These are phyloP conservation scores for Berberis thunbergii DNA, from an alignment of 164 flowering plant genomes.

Conservation along the genomic window DNA sequence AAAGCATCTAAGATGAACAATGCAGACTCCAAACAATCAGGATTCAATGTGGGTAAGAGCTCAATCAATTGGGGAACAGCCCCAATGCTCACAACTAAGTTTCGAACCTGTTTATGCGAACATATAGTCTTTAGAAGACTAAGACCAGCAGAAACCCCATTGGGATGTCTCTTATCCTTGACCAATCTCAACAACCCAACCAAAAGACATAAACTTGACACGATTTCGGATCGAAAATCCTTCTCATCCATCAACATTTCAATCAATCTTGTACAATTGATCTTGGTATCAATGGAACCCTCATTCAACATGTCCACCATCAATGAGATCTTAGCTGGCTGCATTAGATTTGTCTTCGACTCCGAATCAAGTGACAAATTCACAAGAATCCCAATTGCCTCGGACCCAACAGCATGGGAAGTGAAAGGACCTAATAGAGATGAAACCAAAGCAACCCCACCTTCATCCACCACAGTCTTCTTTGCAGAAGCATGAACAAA, in stretches of 20 bases:
- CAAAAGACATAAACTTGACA: slow-evolving; percentile 69
- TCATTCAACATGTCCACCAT: slow-evolving; percentile 83
- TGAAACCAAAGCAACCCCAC: slow-evolving; percentile 50
- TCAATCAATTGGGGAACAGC: slow-evolving; percentile 67
- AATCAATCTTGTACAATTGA: slow-evolving; percentile 60
- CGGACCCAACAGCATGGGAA: slow-evolving; percentile 82
- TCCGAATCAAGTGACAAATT: slow-evolving; percentile 62
- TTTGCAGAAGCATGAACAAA: slow-evolving; percentile 46
- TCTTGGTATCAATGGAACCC: slow-evolving; percentile 73
- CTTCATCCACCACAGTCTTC: slow-evolving; percentile 55
- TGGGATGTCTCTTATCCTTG: slow-evolving; percentile 52
- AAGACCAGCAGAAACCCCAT: slow-evolving; percentile 61
- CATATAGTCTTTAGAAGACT: slow-evolving; percentile 49
- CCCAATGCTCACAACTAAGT: slow-evolving; percentile 58
- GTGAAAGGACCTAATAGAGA: slow-evolving; percentile 81
- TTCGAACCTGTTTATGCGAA: slow-evolving; percentile 36
- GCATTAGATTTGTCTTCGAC: slow-evolving; percentile 46
- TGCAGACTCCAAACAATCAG: slow-evolving; percentile 61
- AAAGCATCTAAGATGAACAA: slow-evolving; percentile 51
- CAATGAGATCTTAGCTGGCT: slow-evolving; percentile 72
- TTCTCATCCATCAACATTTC: slow-evolving; percentile 55
- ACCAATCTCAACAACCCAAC: slow-evolving; percentile 79
- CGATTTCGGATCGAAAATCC: slow-evolving; percentile 46
- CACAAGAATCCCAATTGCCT: slow-evolving; percentile 64
- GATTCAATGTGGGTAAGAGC: slow-evolving; percentile 44